Evolutionary conservation across 495 filamentous ascomycete genomes (phyloP), one percentile per base, ranked within the genome.

Genomic region (Neurospora terricola): DNA sequence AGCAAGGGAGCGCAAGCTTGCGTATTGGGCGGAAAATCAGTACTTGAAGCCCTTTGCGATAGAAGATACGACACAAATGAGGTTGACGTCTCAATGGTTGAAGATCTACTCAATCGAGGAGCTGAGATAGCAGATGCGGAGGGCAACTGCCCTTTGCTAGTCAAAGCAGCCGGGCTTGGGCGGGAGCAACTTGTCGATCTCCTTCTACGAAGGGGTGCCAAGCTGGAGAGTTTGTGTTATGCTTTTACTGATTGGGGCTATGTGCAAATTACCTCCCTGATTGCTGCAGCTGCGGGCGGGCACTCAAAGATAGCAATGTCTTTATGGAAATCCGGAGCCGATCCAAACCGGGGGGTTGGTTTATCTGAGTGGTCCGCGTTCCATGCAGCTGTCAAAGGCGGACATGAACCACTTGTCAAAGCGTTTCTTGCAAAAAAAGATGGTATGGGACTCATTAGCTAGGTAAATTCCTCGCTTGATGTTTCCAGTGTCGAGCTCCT

Each of bases 381-480:
- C 10, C 10, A 54, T 5, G 10, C 1, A 12, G 45, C 45, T 12
- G 10, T 23, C 21, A 1, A 27, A 27, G 0, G 0, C 4, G 21
- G 21, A 11, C n/a, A 54, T 5, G 45, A 54, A 54, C 8, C 2
- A 23, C 45, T 54, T 54, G 45, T 54, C n/a, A 23, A 9, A 23
- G 10, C 4, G 21, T 54, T 54, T 27, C 21, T 23, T 54, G 45
- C 4, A 2, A 8, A 23, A 11, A 9, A 23, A 5, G n/a, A 54
- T 2, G 45, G 21, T 9, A 12, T 12, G n/a, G n/a, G 5, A 23
- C 7, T 1, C 4, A 18, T 5, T 9, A 27, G 21, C 45, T 3
- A 4, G 0, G 18, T 2, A 27, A 8, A 54, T 0, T 12, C 45
- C 4, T 2, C 45, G 0, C 0, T 4, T 12, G 21, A 23, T 3